phyloP scores from a whole-genome alignment of 1,284 basidiomycete species.

The Cutaneotrichosporon curvatum region DNA sequence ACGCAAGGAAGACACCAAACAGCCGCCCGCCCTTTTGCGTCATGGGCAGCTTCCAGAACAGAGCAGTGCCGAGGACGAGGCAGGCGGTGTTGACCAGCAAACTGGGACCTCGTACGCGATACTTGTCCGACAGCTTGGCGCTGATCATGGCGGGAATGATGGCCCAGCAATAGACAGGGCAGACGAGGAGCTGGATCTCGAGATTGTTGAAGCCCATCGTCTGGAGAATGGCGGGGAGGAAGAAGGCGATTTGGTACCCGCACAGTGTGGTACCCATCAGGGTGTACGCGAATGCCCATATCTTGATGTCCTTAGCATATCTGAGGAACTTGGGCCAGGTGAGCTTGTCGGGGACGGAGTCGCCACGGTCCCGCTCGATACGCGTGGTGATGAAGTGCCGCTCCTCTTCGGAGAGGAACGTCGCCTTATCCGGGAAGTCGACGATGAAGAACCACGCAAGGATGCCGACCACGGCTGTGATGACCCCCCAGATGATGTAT shows the following conservation, averaged over 20 bases:
- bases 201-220: conserved; percentile 40
- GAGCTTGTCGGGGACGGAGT: conserved; percentile 44
- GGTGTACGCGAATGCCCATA: conserved; percentile 48
- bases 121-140: conserved; percentile 41
- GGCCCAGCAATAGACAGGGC: conserved; percentile 44
- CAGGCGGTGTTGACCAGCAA: conserved; percentile 2
- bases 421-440: conserved; percentile 13
- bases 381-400: conserved; percentile 6
- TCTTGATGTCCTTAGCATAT: conserved; percentile 45
- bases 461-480: conserved; percentile 1
- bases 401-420: conserved; percentile 9
- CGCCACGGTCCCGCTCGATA: conserved; percentile 25
- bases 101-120: neutral
- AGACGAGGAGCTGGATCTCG: conserved; percentile 37
- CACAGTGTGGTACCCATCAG: conserved; percentile 30
- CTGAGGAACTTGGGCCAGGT: conserved; percentile 34
- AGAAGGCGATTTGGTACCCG: conserved; percentile 31
- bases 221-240: conserved; percentile 46
- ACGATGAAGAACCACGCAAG: conserved; percentile 4
- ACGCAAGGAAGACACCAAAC: conserved; percentile 43
- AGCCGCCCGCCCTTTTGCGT: conserved; percentile 4
- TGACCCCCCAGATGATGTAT: conserved; percentile 1
- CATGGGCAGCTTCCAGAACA: conserved; percentile 3
- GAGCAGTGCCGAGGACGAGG: conserved; percentile 5
- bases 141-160: conserved; percentile 38